A percentile compares a stretch with the other conserved stretches of the same genome.
Evolutionary conservation across 2,329 filamentous ascomycete genomes (phyloP).

Genomic region (Elsinoe ampelina): DNA sequence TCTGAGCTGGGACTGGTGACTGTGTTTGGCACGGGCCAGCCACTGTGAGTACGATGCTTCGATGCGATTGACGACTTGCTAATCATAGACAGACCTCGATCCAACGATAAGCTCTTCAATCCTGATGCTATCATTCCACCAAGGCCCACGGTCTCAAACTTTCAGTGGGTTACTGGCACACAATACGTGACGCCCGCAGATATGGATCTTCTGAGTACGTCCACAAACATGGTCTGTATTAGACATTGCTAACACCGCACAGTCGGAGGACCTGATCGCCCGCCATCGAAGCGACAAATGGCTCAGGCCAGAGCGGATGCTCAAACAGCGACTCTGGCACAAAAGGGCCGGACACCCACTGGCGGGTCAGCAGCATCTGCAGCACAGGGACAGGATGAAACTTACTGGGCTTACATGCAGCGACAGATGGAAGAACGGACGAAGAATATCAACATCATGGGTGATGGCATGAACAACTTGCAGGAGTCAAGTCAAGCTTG

Average conservation of each 20-base stretch:
- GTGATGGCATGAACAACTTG: slow-evolving; percentile 74
- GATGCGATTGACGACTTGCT: slow-evolving; percentile 8
- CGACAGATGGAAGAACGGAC: slow-evolving; percentile 84
- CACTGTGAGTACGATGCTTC: slow-evolving; percentile 41
- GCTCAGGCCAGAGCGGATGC: slow-evolving; percentile 70
- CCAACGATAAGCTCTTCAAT: slow-evolving; percentile 70
- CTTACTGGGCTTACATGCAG: slow-evolving; percentile 69
- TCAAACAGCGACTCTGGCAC: slow-evolving; percentile 40
- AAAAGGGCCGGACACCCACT: slow-evolving; percentile 29
- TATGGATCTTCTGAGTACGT: slow-evolving; percentile 63
- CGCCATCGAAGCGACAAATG: slow-evolving; percentile 79
- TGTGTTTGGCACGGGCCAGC: slow-evolving; percentile 67
- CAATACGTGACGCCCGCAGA: slow-evolving; percentile 82
- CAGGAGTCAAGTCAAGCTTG: slow-evolving; percentile 74
- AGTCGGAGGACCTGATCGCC: slow-evolving; percentile 75
- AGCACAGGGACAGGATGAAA: slow-evolving; percentile 42
- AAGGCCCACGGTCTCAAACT: slow-evolving; percentile 83
- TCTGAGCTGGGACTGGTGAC: slow-evolving; percentile 77
- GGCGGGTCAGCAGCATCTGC: slow-evolving; percentile 19
- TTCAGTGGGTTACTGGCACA: slow-evolving; percentile 95
- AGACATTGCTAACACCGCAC: background rate
- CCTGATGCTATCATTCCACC: slow-evolving; percentile 62
- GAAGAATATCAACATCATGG: slow-evolving; percentile 72
- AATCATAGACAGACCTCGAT: slow-evolving; percentile 29
- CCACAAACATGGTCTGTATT: slow-evolving; percentile 19